phyloP scores from a whole-genome alignment of 2,329 filamentous ascomycete genomes.

The Alternaria solani region DNA sequence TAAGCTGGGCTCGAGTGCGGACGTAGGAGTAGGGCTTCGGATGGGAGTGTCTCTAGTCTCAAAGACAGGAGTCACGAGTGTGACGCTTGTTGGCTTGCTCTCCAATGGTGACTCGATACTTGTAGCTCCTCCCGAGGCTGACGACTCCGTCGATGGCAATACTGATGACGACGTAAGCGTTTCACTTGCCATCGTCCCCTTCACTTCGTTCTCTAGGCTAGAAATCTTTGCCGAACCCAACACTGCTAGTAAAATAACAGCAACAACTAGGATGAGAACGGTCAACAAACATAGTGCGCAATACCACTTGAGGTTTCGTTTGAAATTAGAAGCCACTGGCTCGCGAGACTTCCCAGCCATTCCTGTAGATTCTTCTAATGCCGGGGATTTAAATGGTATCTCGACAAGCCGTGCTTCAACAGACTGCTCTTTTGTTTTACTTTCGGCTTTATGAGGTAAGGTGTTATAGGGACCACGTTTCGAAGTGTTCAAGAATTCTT shows the following conservation, averaged over 20 bases:
- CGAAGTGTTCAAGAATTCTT: background rate
- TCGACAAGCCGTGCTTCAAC: background rate
- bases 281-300: too few relatives aligned
- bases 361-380: background rate
- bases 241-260: too few relatives aligned
- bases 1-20: background rate
- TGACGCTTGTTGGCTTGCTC: background rate
- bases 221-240: too few relatives aligned
- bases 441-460: background rate
- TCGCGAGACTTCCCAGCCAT: background rate
- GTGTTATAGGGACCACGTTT: too few relatives aligned
- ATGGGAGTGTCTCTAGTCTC: background rate
- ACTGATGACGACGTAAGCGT: too few relatives aligned
- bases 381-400: background rate
- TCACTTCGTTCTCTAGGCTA: too few relatives aligned
- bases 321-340: background rate
- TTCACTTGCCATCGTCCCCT: too few relatives aligned
- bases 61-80: background rate
- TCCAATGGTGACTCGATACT: background rate
- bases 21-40: background rate
- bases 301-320: too few relatives aligned
- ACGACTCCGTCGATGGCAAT: too few relatives aligned
- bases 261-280: too few relatives aligned
- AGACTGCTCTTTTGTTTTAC: background rate
- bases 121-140: too few relatives aligned